Conservation (phyloP, 1,284 basidiomycete species). For the Vanrija sp. region DNA sequence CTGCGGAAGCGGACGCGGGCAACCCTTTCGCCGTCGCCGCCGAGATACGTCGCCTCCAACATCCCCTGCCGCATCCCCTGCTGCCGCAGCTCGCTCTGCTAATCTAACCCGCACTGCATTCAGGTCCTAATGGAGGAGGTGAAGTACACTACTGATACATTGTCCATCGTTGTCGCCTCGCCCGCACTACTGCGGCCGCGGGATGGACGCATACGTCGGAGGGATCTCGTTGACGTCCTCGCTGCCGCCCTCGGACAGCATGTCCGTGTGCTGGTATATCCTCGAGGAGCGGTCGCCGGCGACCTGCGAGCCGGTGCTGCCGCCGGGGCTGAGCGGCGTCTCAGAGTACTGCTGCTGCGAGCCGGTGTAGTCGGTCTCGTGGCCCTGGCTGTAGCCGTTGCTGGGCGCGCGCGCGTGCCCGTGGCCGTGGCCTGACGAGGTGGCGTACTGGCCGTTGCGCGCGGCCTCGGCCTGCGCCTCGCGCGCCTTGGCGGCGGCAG, state of each 20-base stretch:
- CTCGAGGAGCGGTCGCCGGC: background rate
- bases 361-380: background rate
- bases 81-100: no score
- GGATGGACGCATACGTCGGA: no score
- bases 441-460: background rate
- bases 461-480: slow-evolving; percentile 32
- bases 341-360: background rate
- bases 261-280: slow-evolving; percentile 42
- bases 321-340: background rate
- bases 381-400: slow-evolving; percentile 1
- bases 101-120: no score
- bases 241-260: slow-evolving; percentile 15
- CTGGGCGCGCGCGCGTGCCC: background rate
- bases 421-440: background rate
- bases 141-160: no score
- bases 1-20: no score
- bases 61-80: no score
- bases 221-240: no score
- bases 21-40: no score
- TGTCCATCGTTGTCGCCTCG: no score
- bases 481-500: slow-evolving; percentile 36
- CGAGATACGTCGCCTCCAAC: no score
- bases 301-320: background rate
- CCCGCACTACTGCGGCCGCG: no score
- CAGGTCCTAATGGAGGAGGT: no score